Evolutionary conservation across 176 grass and related monocot genomes (phyloP).

Genomic region (Musa schizocarpa): DNA sequence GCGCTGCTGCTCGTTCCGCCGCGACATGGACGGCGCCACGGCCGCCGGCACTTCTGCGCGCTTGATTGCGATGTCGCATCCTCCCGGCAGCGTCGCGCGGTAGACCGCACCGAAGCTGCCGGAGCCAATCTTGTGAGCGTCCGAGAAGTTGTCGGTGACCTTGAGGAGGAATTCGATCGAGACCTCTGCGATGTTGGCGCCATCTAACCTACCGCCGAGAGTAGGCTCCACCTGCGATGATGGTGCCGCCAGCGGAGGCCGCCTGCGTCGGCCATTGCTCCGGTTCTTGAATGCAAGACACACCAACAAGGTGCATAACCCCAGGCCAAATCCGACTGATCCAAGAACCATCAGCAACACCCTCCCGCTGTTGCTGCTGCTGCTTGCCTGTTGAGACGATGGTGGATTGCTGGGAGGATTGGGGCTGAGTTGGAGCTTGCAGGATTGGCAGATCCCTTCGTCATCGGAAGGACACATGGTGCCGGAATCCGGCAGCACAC

Average conservation of each 20-base stretch:
- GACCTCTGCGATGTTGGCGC: conserved; percentile 54
- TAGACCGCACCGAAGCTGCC: conserved; percentile 89
- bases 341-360: neutral
- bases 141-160: conserved; percentile 47
- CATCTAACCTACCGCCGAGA: neutral
- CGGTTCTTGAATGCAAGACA: conserved; percentile 21
- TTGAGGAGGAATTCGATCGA: conserved; percentile 32
- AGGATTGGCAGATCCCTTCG: conserved; percentile 49
- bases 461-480: conserved; percentile 27
- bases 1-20: neutral
- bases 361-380: neutral
- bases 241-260: conserved; percentile 8
- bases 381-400: neutral
- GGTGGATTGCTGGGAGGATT: neutral
- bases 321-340: conserved; percentile 3
- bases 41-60: conserved; percentile 30
- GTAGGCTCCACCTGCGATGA: conserved; percentile 9
- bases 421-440: conserved; percentile 15
- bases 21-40: neutral
- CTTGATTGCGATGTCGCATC: conserved; percentile 66
- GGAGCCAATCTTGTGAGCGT: conserved; percentile 47
- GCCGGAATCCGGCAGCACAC: conserved; percentile 24
- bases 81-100: conserved; percentile 53
- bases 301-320: conserved; percentile 1
- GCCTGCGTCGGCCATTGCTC: neutral